Evolutionary conservation across 495 filamentous ascomycete species (phyloP).

Genomic region (Hypomontagnella monticulosa): DNA sequence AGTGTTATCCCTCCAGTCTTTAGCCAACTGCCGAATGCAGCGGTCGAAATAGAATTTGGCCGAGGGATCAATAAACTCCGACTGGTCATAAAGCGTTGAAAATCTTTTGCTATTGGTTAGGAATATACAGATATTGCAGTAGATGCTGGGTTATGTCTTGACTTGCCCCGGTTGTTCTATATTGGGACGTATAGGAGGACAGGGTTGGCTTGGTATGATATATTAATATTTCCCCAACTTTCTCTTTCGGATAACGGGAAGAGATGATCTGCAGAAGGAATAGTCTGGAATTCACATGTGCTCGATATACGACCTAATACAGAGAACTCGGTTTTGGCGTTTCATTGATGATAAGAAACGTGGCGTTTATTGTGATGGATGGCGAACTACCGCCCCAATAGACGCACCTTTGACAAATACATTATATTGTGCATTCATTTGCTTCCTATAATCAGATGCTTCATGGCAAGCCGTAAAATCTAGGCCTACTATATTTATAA

Average conservation of each 20-base stretch:
- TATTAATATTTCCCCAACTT: not conserved
- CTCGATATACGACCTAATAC: not conserved
- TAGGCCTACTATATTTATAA: too few species aligned
- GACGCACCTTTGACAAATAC: conserved; percentile 6
- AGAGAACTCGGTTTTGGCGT: not conserved
- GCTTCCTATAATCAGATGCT: too few species aligned
- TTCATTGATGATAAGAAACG: not conserved
- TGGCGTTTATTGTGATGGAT: conserved; percentile 8
- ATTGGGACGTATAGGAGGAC: conserved; percentile 21
- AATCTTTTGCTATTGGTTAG: conserved; percentile 10
- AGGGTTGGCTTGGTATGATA: not conserved
- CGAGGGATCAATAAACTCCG: conserved; percentile 31
- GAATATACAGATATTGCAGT: conserved; percentile 16
- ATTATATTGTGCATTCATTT: not conserved
- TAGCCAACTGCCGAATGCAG: conserved; percentile 28
- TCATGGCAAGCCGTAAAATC: too few species aligned
- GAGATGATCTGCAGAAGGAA: conserved; percentile 18
- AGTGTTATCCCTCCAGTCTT: conserved; percentile 6
- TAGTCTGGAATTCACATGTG: not conserved
- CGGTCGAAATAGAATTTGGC: conserved; percentile 37
- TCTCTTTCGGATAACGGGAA: conserved; percentile 30
- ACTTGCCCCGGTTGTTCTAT: conserved; percentile 24
- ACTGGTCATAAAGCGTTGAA: not conserved
- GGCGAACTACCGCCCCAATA: not conserved
- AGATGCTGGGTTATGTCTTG: conserved; percentile 1